phyloP scores from a whole-genome alignment of 306 rosid genomes.

The Crataegus laevigata region DNA sequence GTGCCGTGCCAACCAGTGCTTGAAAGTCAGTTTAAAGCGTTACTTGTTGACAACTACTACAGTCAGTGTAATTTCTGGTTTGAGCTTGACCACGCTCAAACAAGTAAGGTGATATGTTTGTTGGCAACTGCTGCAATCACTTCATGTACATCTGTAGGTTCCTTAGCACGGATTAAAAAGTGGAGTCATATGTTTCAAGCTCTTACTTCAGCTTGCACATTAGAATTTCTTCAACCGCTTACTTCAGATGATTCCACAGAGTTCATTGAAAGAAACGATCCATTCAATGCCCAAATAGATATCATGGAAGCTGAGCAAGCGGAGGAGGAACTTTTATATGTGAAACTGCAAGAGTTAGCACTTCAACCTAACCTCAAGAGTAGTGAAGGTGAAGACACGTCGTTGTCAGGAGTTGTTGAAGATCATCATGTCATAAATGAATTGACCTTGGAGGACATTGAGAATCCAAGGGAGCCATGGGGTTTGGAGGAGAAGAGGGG shows the following conservation, averaged over 20 bases:
- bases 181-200: conserved; percentile 13
- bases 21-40: conserved; percentile 52
- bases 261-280: conserved; percentile 24
- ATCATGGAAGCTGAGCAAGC: conserved; percentile 26
- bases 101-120: conserved; percentile 40
- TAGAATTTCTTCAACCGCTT: conserved; percentile 14
- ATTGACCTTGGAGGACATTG: not conserved
- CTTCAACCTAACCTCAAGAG: conserved; percentile 3
- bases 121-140: conserved; percentile 30
- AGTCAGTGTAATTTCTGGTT: conserved; percentile 51
- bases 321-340: conserved; percentile 29
- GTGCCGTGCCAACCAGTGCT: conserved; percentile 52
- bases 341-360: conserved; percentile 49
- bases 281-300: conserved; percentile 23
- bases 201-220: conserved; percentile 20
- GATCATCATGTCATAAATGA: not conserved
- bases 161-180: conserved; percentile 17
- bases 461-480: conserved; percentile 1
- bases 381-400: conserved; percentile 17
- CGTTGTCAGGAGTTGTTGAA: conserved; percentile 6
- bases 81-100: conserved; percentile 70
- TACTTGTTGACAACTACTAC: conserved; percentile 59
- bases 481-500: conserved; percentile 20
- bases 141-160: conserved; percentile 6
- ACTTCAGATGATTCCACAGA: conserved; percentile 22